Conservation (phyloP, 441 rosid genomes). For the Populus trichocarpa region DNA sequence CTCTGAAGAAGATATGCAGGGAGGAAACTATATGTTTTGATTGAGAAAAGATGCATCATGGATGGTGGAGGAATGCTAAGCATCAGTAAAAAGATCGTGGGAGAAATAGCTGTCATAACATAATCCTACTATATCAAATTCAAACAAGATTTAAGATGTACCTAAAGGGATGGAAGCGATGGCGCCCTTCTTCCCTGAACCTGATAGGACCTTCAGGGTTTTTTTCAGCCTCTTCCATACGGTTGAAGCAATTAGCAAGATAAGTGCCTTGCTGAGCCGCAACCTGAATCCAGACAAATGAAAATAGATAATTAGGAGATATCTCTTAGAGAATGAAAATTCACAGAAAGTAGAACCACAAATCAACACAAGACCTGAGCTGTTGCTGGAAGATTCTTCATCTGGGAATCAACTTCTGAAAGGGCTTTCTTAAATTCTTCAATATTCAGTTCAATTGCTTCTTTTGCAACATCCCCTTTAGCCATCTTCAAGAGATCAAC, state of each 20-base stretch:
- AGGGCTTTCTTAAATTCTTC: slow-evolving; percentile 80
- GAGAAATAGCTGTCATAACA: not conserved
- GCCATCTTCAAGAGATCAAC: slow-evolving; percentile 71
- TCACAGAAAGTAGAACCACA: not conserved
- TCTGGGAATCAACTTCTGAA: slow-evolving; percentile 77
- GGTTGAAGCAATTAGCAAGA: slow-evolving; percentile 90
- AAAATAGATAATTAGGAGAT: not conserved
- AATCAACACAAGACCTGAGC: slow-evolving; percentile 58
- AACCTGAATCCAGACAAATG: slow-evolving; percentile 42
- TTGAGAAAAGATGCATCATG: not conserved
- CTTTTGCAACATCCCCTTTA: slow-evolving; percentile 55
- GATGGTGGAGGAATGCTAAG: not conserved
- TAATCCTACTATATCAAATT: not conserved
- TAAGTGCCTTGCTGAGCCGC: slow-evolving; percentile 93
- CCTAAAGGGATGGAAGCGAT: slow-evolving; percentile 93
- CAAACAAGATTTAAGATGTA: not conserved
- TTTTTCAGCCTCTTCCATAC: slow-evolving; percentile 78
- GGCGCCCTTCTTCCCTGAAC: slow-evolving; percentile 93
- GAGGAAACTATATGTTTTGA: no score
- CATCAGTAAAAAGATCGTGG: not conserved
- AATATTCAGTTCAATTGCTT: slow-evolving; percentile 61
- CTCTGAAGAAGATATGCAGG: not conserved
- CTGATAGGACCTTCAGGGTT: slow-evolving; percentile 94
- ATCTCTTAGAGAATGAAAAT: not conserved
- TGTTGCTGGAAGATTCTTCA: slow-evolving; percentile 95